A percentile compares a stretch with the other conserved stretches of the same genome.
Conservation (phyloP, 176 grass and related monocot species). For the Typha latifolia region DNA sequence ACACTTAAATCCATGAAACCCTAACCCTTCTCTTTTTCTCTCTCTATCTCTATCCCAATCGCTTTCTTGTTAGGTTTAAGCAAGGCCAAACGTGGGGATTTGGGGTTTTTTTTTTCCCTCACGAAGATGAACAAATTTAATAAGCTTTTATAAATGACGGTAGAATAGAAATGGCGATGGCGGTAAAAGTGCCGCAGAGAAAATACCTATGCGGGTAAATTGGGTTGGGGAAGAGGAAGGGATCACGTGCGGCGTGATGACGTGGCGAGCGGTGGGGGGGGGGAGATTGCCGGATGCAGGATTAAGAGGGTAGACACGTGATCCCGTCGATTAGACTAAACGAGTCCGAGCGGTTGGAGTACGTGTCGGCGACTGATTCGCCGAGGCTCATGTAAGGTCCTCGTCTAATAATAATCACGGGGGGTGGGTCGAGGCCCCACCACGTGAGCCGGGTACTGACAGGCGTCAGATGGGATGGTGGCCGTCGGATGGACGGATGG, state of each 20-base stretch:
- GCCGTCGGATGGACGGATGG: background rate
- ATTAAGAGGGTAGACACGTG: background rate
- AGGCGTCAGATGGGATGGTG: background rate
- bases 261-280: background rate
- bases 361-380: background rate
- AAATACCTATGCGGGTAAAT: background rate
- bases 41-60: background rate
- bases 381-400: background rate
- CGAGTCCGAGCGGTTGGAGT: background rate
- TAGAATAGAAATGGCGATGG: background rate
- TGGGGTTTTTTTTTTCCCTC: background rate
- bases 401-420: background rate
- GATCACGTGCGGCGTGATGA: background rate
- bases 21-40: background rate
- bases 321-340: slow-evolving; percentile 5
- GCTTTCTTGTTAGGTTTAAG: background rate
- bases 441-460: background rate
- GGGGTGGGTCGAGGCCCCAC: background rate
- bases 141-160: background rate
- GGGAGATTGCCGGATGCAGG: background rate
- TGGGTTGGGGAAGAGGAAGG: background rate
- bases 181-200: background rate
- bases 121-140: background rate
- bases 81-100: background rate
- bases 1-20: background rate